These are phyloP conservation scores for Paecilomyces sp. DNA, from an alignment of 2,329 filamentous ascomycete genomes.

Conservation along the genomic window DNA sequence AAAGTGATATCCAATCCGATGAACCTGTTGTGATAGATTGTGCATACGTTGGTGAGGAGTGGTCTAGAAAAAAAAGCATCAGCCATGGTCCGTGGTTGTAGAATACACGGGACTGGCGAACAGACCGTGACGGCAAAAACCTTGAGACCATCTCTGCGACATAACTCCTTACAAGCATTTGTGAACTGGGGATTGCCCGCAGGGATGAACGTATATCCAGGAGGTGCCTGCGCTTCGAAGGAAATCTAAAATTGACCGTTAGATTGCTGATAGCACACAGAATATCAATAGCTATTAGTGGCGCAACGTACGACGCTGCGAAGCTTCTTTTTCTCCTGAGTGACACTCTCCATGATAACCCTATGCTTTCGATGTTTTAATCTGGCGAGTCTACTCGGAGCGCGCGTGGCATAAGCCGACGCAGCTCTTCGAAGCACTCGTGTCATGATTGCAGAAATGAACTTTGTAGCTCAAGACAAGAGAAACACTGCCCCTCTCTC, in stretches of 20 bases:
- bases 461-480: slow-evolving; percentile 1
- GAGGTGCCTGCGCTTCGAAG: slow-evolving; percentile 48
- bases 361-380: slow-evolving; percentile 43
- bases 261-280: slow-evolving; percentile 9
- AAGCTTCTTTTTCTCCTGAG: slow-evolving; percentile 55
- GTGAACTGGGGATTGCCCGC: slow-evolving; percentile 55
- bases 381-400: slow-evolving; percentile 24
- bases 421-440: slow-evolving; percentile 27
- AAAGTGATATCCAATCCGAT: slow-evolving; percentile 58
- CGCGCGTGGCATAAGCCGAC: slow-evolving; percentile 25
- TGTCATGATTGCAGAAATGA: slow-evolving; percentile 23
- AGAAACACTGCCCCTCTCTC: not conserved
- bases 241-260: slow-evolving; percentile 43
- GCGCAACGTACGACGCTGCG: slow-evolving; percentile 41
- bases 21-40: slow-evolving; percentile 53
- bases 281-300: slow-evolving; percentile 1
- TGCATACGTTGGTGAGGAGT: slow-evolving; percentile 44
- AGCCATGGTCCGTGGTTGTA: slow-evolving; percentile 5
- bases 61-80: slow-evolving; percentile 27
- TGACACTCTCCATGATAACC: slow-evolving; percentile 51
- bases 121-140: slow-evolving; percentile 56
- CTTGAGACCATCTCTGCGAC: slow-evolving; percentile 46
- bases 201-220: slow-evolving; percentile 56
- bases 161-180: slow-evolving; percentile 53
- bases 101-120: slow-evolving; percentile 8